Evolutionary conservation across 768 basidiomycete species (phyloP).

Genomic region (Sutorius australiensis): DNA sequence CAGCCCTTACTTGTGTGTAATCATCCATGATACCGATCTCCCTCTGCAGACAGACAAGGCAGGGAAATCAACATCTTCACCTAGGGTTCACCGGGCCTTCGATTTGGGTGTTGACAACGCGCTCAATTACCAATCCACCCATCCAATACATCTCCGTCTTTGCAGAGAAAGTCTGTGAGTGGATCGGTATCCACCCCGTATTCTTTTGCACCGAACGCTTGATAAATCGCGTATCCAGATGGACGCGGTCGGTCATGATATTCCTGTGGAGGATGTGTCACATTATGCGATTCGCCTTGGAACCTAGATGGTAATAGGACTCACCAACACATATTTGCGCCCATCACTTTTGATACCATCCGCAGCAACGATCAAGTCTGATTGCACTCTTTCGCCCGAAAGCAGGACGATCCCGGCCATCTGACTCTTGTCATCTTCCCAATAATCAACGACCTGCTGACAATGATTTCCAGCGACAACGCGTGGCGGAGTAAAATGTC

Average conservation of each 20-base stretch:
- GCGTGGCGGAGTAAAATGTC: constrained; percentile 20
- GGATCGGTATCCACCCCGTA: constrained; percentile 23
- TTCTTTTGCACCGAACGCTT: constrained; percentile 26
- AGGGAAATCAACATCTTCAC: constrained; percentile 22
- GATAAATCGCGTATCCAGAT: constrained; percentile 29
- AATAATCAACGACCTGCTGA: constrained; percentile 24
- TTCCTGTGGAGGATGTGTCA: constrained; percentile 13
- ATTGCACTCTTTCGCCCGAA: constrained; percentile 14
- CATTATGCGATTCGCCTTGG: not conserved
- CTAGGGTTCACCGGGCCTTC: not conserved
- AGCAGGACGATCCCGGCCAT: constrained; percentile 15
- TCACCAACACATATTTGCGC: constrained; percentile 21
- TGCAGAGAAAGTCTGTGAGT: constrained; percentile 16
- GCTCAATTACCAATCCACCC: constrained; percentile 22
- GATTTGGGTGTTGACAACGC: not conserved
- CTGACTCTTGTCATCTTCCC: constrained; percentile 6
- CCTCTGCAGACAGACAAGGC: constrained; percentile 13
- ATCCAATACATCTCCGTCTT: constrained; percentile 19
- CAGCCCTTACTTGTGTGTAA: constrained; percentile 20
- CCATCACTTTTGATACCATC: constrained; percentile 28
- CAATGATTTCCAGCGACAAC: constrained; percentile 18
- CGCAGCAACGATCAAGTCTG: constrained; percentile 28
- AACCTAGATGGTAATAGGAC: not conserved
- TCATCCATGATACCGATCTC: constrained; percentile 16
- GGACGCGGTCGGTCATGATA: constrained; percentile 23